Evolutionary conservation across 305 asterid species (phyloP), one percentile per base, ranked within the genome.

Genomic region (Euphrasia arctica): DNA sequence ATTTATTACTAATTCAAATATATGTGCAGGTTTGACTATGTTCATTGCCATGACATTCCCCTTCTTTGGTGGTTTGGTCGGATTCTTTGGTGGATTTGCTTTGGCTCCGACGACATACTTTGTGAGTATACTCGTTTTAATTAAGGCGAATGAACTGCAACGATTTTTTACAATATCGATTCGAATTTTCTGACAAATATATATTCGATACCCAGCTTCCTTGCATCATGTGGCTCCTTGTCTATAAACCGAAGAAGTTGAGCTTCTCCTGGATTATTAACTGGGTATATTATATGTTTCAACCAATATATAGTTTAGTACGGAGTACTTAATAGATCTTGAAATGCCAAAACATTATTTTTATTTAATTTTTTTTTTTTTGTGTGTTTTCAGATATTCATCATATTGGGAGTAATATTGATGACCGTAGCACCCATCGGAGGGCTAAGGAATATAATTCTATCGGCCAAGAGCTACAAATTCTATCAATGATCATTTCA

Each of bases 21-120:
- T 54, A 9, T 11, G 63, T 66, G 80, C 62, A 84, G 88, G 55
- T 28, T 0, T 72, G 13, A 82, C 89, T 3, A 73, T 82, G 83
- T 77, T 76, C 60, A 41, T 82, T 22, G 91, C 71, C 58, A 75
- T 82, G 78, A 72, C 82, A 61, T 59, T 80, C 67, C 89, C 89
- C 29, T 84, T 84, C 78, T 84, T 84, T 62, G 86, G 91, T 60
- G 91, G 86, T 8, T 72, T 82, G 47, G 84, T 84, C 69, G 87
- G 91, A 52, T 82, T 85, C 74, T 80, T 85, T 47, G 92, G 89
- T 64, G 92, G 92, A 57, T 82, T 85, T 70, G 89, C 87, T 28
- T 77, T 82, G 65, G 85, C 92, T 11, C 92, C 89, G 12, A 83
- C 87, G 43, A 65, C 89, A 5, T 82, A 85, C 68, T 82, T 39